These are phyloP conservation scores for Excoecaria agallocha DNA, from an alignment of 345 rosid species.

Conservation along the genomic window DNA sequence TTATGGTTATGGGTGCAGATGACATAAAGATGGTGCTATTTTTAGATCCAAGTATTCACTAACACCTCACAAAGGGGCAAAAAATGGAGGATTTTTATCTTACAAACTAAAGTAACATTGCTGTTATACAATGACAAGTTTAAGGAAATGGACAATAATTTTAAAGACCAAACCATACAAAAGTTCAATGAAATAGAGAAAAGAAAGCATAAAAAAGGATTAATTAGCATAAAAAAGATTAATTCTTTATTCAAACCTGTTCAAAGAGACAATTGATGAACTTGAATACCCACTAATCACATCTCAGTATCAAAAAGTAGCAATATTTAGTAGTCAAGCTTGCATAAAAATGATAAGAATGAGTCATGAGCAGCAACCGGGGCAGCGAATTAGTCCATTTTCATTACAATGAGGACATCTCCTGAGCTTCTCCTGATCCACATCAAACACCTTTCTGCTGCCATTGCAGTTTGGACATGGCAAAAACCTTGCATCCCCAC, in stretches of 20 bases:
- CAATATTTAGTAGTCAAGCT: background rate
- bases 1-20: too few relatives aligned
- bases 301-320: background rate
- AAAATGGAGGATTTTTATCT: too few relatives aligned
- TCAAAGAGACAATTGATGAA: conserved; percentile 8
- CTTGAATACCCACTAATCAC: background rate
- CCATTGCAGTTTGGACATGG: conserved; percentile 46
- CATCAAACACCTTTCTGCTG: conserved; percentile 43
- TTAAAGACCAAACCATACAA: too few relatives aligned
- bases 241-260: conserved; percentile 3
- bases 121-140: too few relatives aligned
- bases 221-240: conserved; percentile 1
- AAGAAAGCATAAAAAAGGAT: too few relatives aligned
- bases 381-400: conserved; percentile 51
- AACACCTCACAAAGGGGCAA: too few relatives aligned
- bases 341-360: background rate
- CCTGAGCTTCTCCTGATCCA: conserved; percentile 29
- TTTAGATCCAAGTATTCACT: too few relatives aligned
- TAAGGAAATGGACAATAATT: too few relatives aligned
- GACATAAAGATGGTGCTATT: too few relatives aligned
- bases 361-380: conserved; percentile 30
- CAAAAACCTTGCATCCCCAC: conserved; percentile 47
- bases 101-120: too few relatives aligned
- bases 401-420: conserved; percentile 47
- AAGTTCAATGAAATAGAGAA: background rate